Base-by-base conservation (phyloP, 495 filamentous ascomycete species). In the Physcia stellaris region DNA sequence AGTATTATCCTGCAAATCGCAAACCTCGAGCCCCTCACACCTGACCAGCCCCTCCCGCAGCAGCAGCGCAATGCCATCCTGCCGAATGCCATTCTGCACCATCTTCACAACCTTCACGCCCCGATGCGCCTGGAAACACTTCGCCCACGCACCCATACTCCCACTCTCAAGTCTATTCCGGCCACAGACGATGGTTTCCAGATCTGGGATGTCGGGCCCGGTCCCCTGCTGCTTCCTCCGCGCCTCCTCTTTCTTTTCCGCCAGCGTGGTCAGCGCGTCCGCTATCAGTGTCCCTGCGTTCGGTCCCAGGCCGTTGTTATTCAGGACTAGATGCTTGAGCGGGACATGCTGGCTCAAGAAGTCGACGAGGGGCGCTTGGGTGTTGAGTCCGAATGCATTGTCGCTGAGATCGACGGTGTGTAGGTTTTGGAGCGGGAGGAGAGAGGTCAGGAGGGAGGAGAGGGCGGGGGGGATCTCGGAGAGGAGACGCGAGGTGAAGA, bases 241-340 rank as follows among this genome's bases (percentile, higher is more conserved):
- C 9, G 81, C 82, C 49, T 74, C 75, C 47, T 75, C 78, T 60
- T 94, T 92, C 55, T 82, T 83, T 50, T 71, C 71, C 4, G 86
- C 83, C 41, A 98, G 80, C 15, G 75, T 67, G 24, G 61, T 68
- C 32, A 85, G 68, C 9, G 80, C 75, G 54, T 93, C 75, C 20
- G 87, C 90, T 44, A 98, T 76, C 39, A 86, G 61, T 32, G 77
- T 77, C 35, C 92, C 90, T 2, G 90, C 92, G 29, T 78, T 71
- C 23, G 90, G 90, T 12, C 90, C 90, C 7, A 98, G 71, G n/a
- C 90, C 90, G 58, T 98, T 98, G 66, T 98, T 98, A 66, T 94
- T 94, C 39, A 98, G 73, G 56, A 90, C 80, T 11, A 98, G 71
- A 59, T 94, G 83, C 52, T 81, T 83, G 11, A 98, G 77, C 6